Evolutionary conservation across 129 eudicot genomes (phyloP).

Genomic region (Apium graveolens): DNA sequence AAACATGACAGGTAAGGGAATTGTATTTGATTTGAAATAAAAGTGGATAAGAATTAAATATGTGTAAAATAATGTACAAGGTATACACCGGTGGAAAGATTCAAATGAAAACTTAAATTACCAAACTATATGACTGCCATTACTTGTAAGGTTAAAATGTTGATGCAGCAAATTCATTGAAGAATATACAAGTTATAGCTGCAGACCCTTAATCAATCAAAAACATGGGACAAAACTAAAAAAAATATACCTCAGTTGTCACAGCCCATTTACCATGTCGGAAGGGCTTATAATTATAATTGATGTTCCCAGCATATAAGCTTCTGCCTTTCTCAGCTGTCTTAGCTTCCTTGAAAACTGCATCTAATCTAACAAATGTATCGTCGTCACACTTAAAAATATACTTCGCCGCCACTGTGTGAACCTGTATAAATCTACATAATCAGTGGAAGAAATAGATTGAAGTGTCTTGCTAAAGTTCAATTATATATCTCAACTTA

Average conservation of each 20-base stretch:
- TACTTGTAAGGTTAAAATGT: background rate
- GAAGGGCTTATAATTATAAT: slow-evolving; percentile 39
- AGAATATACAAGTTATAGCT: background rate
- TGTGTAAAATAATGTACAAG: background rate
- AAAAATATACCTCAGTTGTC: slow-evolving; percentile 13
- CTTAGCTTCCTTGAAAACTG: slow-evolving; percentile 7
- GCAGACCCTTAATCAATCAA: background rate
- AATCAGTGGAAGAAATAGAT: background rate
- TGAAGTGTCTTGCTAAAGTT: background rate
- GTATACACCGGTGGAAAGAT: background rate
- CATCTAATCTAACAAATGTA: slow-evolving; percentile 31
- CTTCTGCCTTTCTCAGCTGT: background rate
- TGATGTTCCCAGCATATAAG: slow-evolving; percentile 37
- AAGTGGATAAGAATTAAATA: background rate
- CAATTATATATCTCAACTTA: background rate
- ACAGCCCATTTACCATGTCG: slow-evolving; percentile 37
- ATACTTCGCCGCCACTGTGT: slow-evolving; percentile 5
- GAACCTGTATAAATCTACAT: background rate
- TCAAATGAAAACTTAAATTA: background rate
- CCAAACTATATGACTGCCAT: background rate
- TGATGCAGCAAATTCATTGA: background rate
- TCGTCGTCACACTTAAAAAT: slow-evolving; percentile 16
- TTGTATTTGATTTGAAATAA: background rate
- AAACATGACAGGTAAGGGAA: background rate
- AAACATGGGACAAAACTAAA: background rate